These are phyloP conservation scores for Hypoxylon sp. DNA, from an alignment of 2,329 filamentous ascomycete genomes.

Conservation along the genomic window DNA sequence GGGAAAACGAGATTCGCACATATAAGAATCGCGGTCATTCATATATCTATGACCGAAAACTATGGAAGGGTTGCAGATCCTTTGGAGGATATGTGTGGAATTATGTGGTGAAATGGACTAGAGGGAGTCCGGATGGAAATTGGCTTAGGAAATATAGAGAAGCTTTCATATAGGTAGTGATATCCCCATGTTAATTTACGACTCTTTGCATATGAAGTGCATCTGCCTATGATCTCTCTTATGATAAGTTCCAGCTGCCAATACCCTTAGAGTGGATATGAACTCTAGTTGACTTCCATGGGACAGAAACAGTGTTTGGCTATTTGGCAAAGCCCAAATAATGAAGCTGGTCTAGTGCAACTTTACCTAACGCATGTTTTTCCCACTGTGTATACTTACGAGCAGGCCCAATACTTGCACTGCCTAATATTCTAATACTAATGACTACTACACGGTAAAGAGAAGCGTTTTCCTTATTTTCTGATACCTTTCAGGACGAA, in stretches of 20 bases:
- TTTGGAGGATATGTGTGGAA: not conserved
- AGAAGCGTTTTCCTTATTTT: no score
- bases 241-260: not conserved
- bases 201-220: not conserved
- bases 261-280: not conserved
- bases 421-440: no score
- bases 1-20: not conserved
- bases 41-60: not conserved
- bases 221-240: not conserved
- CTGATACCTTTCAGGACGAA: not conserved
- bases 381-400: no score
- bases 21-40: not conserved
- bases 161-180: not conserved
- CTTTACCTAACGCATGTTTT: no score
- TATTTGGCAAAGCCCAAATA: not conserved
- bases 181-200: not conserved
- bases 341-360: no score
- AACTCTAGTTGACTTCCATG: no score
- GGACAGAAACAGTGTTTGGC: not conserved
- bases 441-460: no score
- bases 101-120: not conserved
- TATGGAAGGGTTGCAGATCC: not conserved
- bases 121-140: not conserved
- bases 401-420: no score
- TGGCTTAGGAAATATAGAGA: not conserved